Conservation (phyloP, 495 filamentous ascomycete genomes). For the Acidomyces sp. region DNA sequence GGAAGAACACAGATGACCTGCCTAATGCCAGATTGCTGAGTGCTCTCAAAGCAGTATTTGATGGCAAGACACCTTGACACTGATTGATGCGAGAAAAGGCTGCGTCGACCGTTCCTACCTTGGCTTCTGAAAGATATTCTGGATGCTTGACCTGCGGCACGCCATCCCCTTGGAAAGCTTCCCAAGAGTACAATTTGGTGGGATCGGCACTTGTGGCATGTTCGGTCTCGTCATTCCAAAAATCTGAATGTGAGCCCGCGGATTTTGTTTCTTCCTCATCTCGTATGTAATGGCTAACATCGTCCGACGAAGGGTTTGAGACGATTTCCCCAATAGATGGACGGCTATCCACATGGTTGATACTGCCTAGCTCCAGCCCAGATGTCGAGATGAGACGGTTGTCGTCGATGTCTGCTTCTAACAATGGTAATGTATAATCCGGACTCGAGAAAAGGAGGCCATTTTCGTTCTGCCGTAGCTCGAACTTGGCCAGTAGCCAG, state of each 20-base stretch:
- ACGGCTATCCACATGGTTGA: too few relatives aligned
- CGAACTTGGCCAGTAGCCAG: neutral
- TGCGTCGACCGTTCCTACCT: slow-evolving; percentile 60
- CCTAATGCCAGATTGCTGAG: slow-evolving; percentile 65
- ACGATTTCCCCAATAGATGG: too few relatives aligned
- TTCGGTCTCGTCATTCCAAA: too few relatives aligned
- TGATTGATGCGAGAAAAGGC: slow-evolving; percentile 20
- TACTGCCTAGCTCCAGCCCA: too few relatives aligned
- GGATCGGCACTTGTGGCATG: neutral
- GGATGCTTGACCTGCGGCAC: slow-evolving; percentile 21
- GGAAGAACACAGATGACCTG: slow-evolving; percentile 66
- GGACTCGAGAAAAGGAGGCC: too few relatives aligned
- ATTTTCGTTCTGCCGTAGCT: too few relatives aligned
- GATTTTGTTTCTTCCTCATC: neutral
- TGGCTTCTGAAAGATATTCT: slow-evolving; percentile 66
- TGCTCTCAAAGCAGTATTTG: slow-evolving; percentile 42
- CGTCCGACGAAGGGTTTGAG: too few relatives aligned
- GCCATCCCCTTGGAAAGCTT: slow-evolving; percentile 11
- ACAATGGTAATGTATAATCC: too few relatives aligned
- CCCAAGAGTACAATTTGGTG: slow-evolving; percentile 4
- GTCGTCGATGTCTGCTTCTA: too few relatives aligned
- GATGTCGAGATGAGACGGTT: too few relatives aligned
- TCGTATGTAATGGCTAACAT: too few relatives aligned
- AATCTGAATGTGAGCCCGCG: neutral
- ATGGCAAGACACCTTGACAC: slow-evolving; percentile 18